A percentile compares a stretch with the other conserved stretches of the same genome.
Evolutionary conservation across 73 alveolate genomes (phyloP).

Genomic region (Paramecium pentaurelia): DNA sequence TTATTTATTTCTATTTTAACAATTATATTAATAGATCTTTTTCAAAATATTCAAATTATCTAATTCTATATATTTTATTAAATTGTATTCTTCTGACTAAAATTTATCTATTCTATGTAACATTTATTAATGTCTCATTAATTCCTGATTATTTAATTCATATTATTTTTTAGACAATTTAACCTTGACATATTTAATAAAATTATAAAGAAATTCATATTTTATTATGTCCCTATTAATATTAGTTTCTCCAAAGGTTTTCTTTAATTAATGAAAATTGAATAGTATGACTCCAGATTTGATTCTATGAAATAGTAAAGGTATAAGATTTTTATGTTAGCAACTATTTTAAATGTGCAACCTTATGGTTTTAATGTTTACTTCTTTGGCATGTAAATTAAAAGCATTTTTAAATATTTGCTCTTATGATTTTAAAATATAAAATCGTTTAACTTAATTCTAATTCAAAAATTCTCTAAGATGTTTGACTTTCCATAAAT

Average conservation of each 20-base stretch:
- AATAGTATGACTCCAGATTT: neutral
- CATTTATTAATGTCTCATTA: neutral
- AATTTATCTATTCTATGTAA: neutral
- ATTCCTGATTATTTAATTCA: neutral
- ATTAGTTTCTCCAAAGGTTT: neutral
- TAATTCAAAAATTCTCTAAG: neutral
- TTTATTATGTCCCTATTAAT: neutral
- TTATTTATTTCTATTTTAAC: neutral
- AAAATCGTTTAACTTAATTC: neutral
- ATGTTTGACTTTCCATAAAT: neutral
- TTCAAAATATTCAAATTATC: neutral
- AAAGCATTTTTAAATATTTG: neutral
- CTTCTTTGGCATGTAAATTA: neutral
- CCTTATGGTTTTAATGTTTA: neutral
- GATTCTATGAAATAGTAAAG: neutral
- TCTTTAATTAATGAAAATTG: neutral
- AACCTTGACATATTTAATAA: neutral
- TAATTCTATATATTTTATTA: neutral
- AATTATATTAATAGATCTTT: neutral
- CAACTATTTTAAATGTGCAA: neutral
- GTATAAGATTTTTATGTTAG: neutral
- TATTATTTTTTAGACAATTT: neutral
- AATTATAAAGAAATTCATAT: neutral
- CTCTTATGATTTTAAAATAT: neutral
- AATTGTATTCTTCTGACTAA: neutral